Evolutionary conservation across 140 eudicot species (phyloP).

Genomic region (Anethum foeniculum): DNA sequence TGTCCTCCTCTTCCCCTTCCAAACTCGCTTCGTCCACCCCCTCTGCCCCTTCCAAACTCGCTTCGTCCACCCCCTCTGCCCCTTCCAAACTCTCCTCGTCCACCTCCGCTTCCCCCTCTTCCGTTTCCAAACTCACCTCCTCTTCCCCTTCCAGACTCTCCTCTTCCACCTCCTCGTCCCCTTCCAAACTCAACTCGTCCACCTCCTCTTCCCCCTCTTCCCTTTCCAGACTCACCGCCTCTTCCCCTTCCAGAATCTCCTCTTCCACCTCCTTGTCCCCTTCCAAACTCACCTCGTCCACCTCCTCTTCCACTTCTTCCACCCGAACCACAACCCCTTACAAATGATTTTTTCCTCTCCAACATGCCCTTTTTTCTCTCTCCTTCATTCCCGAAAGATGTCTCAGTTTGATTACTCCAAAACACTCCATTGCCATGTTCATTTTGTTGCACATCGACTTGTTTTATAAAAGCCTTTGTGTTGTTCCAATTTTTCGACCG

Average conservation of each 20-base stretch:
- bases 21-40: not conserved
- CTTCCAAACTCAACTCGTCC: conserved; percentile 12
- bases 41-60: conserved; percentile 26
- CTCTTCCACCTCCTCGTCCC: conserved; percentile 21
- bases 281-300: conserved; percentile 19
- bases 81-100: not conserved
- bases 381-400: not conserved
- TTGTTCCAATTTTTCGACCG: conserved; percentile 10
- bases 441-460: not conserved
- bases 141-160: not conserved
- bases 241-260: not conserved
- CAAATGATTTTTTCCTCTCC: conserved; percentile 19
- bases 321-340: conserved; percentile 23
- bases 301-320: conserved; percentile 20
- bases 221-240: conserved; percentile 18
- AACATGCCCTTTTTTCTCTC: not conserved
- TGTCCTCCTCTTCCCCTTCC: conserved; percentile 7
- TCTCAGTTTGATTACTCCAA: not conserved
- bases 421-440: not conserved
- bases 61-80: conserved; percentile 21
- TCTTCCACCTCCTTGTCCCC: conserved; percentile 19
- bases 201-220: conserved; percentile 19
- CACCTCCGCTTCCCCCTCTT: conserved; percentile 18
- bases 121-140: conserved; percentile 18
- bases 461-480: not conserved